Base-by-base conservation (phyloP, 495 filamentous ascomycete genomes). In the Daldinia decipiens region DNA sequence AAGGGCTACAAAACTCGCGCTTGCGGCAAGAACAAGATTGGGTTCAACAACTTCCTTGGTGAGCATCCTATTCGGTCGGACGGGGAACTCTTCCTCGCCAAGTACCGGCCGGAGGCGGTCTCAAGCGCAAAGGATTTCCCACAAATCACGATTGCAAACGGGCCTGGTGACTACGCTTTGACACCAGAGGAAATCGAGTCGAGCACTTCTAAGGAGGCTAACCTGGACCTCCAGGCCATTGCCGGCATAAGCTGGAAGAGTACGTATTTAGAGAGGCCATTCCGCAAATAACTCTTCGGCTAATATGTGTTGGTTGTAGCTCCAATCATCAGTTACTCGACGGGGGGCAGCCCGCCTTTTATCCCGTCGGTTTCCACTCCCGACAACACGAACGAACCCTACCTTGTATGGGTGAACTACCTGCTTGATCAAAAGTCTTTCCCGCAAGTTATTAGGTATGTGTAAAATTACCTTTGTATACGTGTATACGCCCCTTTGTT, bases 361-460 rank as follows among this genome's bases (percentile, higher is more conserved):
- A 67, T 65, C 2, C 76, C 76, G 29, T 73, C 73, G 29, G 12
- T 52, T 7, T 56, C 67, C 40, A 68, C 77, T 9, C 72, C 81
- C 47, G 65, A 85, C 62, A 85, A 91, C 72, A 82, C 81, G 64
- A 93, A 94, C 76, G 92, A 95, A 81, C 92, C 93, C 0, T 96
- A 93, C 74, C 83, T 94, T 3, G 87, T 90, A 1, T 93, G 89
- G 76, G 85, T 93, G 34, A 84, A 88, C 26, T 88, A 88, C 67
- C 71, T 85, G 26, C 71, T 82, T 15, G 62, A 61, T 5, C 74
- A 71, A 11, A 81, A 88, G 7, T 73, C 73, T 27, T 83, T 97
- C 9, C 93, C 93, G 1, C 87, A 91, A 65, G 87, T 91, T 12
- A 86, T 97, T 65, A 89, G 69, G 69, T 72, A 68, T 43, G 69